Percentiles rank a stretch among this genome's conserved stretches.
These are phyloP conservation scores for Coemansia reversa DNA, from an alignment of 192 early-diverging fungal species.

Conservation along the genomic window DNA sequence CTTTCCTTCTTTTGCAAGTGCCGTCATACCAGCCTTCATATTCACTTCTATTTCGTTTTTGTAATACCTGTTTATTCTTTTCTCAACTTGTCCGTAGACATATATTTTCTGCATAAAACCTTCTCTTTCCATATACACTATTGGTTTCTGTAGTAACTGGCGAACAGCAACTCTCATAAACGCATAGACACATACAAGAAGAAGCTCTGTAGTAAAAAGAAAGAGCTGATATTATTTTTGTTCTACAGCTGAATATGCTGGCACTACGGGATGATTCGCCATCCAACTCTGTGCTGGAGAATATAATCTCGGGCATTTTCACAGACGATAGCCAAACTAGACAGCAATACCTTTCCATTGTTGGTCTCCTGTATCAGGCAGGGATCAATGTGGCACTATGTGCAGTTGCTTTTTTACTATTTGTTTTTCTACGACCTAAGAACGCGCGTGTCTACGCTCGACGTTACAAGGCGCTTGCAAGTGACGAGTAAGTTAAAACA, in stretches of 20 bases:
- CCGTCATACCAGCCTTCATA: not conserved
- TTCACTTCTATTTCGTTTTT: not conserved
- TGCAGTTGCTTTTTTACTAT: conserved; percentile 56
- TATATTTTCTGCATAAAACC: not conserved
- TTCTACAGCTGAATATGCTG: not conserved
- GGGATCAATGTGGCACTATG: conserved; percentile 62
- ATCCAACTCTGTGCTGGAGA: conserved; percentile 29
- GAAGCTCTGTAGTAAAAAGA: not conserved
- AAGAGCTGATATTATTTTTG: not conserved
- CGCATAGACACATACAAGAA: not conserved
- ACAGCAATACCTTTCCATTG: conserved; percentile 50
- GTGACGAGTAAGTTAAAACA: conserved; percentile 30
- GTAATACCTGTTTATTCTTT: not conserved
- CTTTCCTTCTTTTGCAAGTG: not conserved
- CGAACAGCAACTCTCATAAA: not conserved
- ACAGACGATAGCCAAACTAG: conserved; percentile 43
- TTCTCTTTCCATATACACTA: not conserved
- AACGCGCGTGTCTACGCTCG: conserved; percentile 57
- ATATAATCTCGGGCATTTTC: conserved; percentile 51
- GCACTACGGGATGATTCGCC: conserved; percentile 5
- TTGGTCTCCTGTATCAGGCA: conserved; percentile 61
- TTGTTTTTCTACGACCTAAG: conserved; percentile 59
- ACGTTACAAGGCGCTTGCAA: conserved; percentile 52
- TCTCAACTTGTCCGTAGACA: not conserved
- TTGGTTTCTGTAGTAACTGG: not conserved